Evolutionary conservation across 2,329 filamentous ascomycete species (phyloP).

Genomic region (Aspergillus arachidicola): DNA sequence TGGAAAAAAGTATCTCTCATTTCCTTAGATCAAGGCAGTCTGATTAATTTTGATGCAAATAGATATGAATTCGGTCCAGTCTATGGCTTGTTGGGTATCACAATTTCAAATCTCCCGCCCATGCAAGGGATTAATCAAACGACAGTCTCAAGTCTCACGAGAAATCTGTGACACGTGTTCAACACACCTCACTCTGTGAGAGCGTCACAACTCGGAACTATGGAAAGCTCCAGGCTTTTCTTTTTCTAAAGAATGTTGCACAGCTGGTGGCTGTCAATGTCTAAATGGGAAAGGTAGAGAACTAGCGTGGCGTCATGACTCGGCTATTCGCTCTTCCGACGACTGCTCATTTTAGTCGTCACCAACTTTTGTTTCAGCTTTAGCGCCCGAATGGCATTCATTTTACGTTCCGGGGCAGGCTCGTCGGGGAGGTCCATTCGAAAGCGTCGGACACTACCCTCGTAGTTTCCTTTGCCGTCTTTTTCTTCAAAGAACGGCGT

Average conservation of each 20-base stretch:
- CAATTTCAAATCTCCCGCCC: slow-evolving; percentile 1
- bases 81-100: slow-evolving; percentile 26
- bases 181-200: slow-evolving; percentile 4
- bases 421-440: slow-evolving; percentile 47
- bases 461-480: slow-evolving; percentile 40
- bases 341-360: slow-evolving; percentile 1
- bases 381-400: slow-evolving; percentile 1
- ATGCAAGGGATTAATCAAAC: background rate
- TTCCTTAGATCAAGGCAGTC: slow-evolving; percentile 1
- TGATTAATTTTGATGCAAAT: slow-evolving; percentile 3
- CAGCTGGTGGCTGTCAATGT: background rate
- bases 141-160: background rate
- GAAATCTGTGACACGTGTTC: slow-evolving; percentile 7
- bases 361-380: slow-evolving; percentile 19
- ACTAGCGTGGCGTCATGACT: background rate
- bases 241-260: background rate
- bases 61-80: slow-evolving; percentile 4
- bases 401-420: background rate
- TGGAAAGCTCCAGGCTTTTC: slow-evolving; percentile 5
- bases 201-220: background rate
- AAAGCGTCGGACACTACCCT: slow-evolving; percentile 49
- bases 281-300: background rate
- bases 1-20: background rate
- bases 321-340: background rate
- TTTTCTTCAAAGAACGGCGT: slow-evolving; percentile 47